Evolutionary conservation across 176 grass and related monocot genomes (phyloP).

Genomic region (Ensete glaucum): DNA sequence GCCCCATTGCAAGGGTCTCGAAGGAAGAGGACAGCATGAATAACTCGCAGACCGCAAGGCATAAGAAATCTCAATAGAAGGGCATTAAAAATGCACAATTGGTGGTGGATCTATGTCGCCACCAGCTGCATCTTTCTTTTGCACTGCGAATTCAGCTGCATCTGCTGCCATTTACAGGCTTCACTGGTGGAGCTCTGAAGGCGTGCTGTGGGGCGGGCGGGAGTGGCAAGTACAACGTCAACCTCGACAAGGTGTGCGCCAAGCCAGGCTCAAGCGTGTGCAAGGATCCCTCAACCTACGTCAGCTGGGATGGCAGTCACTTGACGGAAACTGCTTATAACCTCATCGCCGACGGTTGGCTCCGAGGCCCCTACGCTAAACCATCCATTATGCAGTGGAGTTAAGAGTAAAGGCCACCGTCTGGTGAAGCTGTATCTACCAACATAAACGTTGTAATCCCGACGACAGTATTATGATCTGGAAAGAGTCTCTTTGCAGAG

Average conservation of each 20-base stretch:
- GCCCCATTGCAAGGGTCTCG: too few relatives aligned
- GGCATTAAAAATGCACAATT: too few relatives aligned
- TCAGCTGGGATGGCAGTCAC: slow-evolving; percentile 48
- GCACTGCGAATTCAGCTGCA: slow-evolving; percentile 5
- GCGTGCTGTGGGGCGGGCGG: slow-evolving; percentile 36
- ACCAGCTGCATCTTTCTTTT: not conserved
- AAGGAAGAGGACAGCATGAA: too few relatives aligned
- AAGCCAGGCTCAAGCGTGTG: slow-evolving; percentile 26
- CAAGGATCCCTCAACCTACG: slow-evolving; percentile 21
- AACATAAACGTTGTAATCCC: too few relatives aligned
- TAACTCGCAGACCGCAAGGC: not conserved
- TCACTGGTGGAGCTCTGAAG: slow-evolving; percentile 22
- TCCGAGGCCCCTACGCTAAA: slow-evolving; percentile 34
- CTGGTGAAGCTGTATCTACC: too few relatives aligned
- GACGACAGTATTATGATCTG: too few relatives aligned
- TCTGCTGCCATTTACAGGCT: slow-evolving; percentile 15
- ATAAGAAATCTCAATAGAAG: not conserved
- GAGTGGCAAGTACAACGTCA: slow-evolving; percentile 44
- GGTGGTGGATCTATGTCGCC: too few relatives aligned
- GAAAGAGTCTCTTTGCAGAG: too few relatives aligned
- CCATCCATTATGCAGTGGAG: not conserved
- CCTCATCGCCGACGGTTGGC: slow-evolving; percentile 32
- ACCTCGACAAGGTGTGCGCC: slow-evolving; percentile 21
- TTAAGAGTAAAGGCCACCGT: not conserved
- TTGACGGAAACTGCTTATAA: slow-evolving; percentile 33